phyloP scores from a whole-genome alignment of 2,329 filamentous ascomycete genomes.

The Moelleriella libera region DNA sequence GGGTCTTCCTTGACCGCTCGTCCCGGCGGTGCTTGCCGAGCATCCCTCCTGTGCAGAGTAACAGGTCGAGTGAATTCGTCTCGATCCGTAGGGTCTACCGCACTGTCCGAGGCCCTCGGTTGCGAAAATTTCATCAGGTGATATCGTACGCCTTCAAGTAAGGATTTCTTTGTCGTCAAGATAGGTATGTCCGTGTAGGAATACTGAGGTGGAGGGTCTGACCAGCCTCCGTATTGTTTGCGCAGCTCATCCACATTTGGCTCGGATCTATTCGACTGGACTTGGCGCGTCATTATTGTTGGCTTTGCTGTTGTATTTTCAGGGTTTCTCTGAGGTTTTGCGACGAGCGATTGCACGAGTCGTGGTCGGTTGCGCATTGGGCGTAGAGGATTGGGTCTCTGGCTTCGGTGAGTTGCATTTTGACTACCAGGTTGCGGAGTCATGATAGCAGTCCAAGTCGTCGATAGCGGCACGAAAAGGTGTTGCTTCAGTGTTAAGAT shows the following conservation, averaged over 20 bases:
- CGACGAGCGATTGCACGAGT: conserved; percentile 47
- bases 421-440: conserved; percentile 24
- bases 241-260: conserved; percentile 26
- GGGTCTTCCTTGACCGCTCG: conserved; percentile 48
- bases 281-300: conserved; percentile 3
- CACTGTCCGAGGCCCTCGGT: conserved; percentile 40
- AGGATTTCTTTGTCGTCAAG: conserved; percentile 66
- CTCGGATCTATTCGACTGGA: conserved; percentile 10
- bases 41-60: conserved; percentile 77
- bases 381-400: conserved; percentile 21
- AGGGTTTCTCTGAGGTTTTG: conserved; percentile 36
- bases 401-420: conserved; percentile 16
- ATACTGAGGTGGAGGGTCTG: conserved; percentile 30
- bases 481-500: not conserved
- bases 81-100: conserved; percentile 54
- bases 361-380: conserved; percentile 23
- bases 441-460: conserved; percentile 19
- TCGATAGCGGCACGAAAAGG: not conserved
- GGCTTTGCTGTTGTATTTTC: conserved; percentile 10
- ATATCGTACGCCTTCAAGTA: conserved; percentile 68
- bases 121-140: conserved; percentile 73
- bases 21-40: conserved; percentile 52
- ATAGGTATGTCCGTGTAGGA: conserved; percentile 49
- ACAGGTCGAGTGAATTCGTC: conserved; percentile 79
- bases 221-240: conserved; percentile 41